These are phyloP conservation scores for Hymenoscyphus repandus DNA, from an alignment of 2,329 filamentous ascomycete genomes.

Conservation along the genomic window DNA sequence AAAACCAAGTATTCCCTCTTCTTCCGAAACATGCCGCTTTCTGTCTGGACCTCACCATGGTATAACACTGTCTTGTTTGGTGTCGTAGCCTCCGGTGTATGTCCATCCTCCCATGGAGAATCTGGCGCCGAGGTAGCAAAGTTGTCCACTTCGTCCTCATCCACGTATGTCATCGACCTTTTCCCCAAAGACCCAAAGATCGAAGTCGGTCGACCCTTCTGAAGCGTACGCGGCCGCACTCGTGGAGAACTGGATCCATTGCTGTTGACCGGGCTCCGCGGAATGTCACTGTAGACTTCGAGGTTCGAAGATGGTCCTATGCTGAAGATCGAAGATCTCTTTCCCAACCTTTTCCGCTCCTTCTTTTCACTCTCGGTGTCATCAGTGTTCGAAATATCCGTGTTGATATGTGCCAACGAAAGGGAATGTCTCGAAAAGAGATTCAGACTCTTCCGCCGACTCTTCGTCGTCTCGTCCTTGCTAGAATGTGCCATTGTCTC, in stretches of 20 bases:
- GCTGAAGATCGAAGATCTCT: slow-evolving; percentile 26
- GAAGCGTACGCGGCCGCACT: slow-evolving; percentile 24
- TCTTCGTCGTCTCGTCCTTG: slow-evolving; percentile 16
- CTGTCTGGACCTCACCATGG: slow-evolving; percentile 66
- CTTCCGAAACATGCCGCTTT: slow-evolving; percentile 64
- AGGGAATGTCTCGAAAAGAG: slow-evolving; percentile 24
- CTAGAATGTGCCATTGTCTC: slow-evolving; percentile 24
- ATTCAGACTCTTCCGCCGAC: slow-evolving; percentile 28
- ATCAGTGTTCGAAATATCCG: slow-evolving; percentile 14
- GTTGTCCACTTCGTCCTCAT: slow-evolving; percentile 23
- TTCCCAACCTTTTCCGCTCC: slow-evolving; percentile 25
- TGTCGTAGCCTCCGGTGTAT: slow-evolving; percentile 9
- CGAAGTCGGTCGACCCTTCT: slow-evolving; percentile 29
- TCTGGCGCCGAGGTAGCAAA: slow-evolving; percentile 20
- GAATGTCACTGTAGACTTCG: slow-evolving; percentile 15
- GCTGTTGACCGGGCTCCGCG: slow-evolving; percentile 19
- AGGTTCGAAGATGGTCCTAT: slow-evolving; percentile 18
- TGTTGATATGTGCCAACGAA: slow-evolving; percentile 25
- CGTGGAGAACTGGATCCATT: slow-evolving; percentile 22
- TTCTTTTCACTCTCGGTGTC: slow-evolving; percentile 18
- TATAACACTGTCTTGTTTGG: slow-evolving; percentile 46
- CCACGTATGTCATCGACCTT: slow-evolving; percentile 25
- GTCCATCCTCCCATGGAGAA: slow-evolving; percentile 21
- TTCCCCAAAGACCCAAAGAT: slow-evolving; percentile 32
- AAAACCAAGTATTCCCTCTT: slow-evolving; percentile 68